These are phyloP conservation scores for Phalaenopsis equestris DNA, from an alignment of 106 monocot species.

Conservation along the genomic window DNA sequence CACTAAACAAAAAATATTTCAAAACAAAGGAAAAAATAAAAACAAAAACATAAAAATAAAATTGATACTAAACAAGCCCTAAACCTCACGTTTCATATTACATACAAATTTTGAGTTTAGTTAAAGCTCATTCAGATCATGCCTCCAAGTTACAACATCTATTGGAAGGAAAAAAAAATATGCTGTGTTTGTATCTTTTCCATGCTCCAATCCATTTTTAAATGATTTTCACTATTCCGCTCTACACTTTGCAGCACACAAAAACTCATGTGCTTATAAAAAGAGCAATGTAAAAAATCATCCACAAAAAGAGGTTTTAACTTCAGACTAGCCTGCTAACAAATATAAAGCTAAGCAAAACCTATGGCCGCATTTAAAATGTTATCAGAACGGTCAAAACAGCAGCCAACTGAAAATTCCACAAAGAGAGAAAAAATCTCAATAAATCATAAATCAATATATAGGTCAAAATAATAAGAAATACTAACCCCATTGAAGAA, in stretches of 20 bases:
- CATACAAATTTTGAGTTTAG: too few species aligned
- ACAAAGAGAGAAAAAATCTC: neutral
- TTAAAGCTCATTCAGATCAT: too few species aligned
- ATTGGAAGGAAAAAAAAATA: too few species aligned
- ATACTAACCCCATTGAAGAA: slow-evolving; percentile 90
- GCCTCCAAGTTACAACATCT: too few species aligned
- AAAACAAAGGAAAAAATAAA: too few species aligned
- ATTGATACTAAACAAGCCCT: too few species aligned
- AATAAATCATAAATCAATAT: neutral
- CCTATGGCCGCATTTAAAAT: neutral
- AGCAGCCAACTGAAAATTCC: neutral
- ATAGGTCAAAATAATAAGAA: neutral
- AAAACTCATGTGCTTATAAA: neutral
- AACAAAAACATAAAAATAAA: too few species aligned
- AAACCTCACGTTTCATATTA: too few species aligned
- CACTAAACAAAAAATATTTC: too few species aligned
- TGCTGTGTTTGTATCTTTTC: too few species aligned
- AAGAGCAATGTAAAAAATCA: neutral
- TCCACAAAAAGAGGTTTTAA: neutral
- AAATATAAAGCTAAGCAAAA: neutral
- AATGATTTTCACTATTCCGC: neutral
- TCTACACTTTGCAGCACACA: neutral
- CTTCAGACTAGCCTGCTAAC: neutral
- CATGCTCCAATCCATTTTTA: neutral
- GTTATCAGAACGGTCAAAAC: neutral